Evolutionary conservation across 2,329 filamentous ascomycete genomes (phyloP), one percentile per base, ranked within the genome.

Genomic region (Rhexocercosporidium sp.): DNA sequence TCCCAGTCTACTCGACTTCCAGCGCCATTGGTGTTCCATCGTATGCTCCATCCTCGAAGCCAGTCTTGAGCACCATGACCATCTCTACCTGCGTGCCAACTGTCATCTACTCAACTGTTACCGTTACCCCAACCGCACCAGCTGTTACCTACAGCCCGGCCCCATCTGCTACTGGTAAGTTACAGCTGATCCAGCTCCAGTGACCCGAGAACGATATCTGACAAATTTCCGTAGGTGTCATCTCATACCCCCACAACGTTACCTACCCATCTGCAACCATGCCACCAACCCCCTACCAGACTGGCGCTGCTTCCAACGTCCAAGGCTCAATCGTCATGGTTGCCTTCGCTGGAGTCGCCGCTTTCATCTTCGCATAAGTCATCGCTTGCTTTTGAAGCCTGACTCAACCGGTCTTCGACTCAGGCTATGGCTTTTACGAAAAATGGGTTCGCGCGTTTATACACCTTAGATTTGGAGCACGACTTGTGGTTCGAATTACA

Each of bases 351-450:
- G 69, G 68, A 51, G 39, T 70, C 39, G 68, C 70, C 29, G 72
- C 67, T 62, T 59, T 71, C 61, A 63, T 68, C 66, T 69, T 79
- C 73, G 74, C 71, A 71, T 77, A 77, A 77, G 71, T 73, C 70
- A 68, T 69, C 47, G 16, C 25, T 66, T 66, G 61, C 56, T 65
- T 68, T 68, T 73, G 65, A 73, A 62, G 69, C 70, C 69, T 70
- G 66, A 70, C 49, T 66, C 69, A 69, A 71, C 65, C 65, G 65
- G 65, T 69, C 60, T 70, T 72, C 62, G 65, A 68, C 62, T 59
- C 62, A 66, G 68, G 72, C 70, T 72, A 74, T 72, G 74, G 73
- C 73, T 73, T 75, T 76, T 71, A 76, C 70, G 75, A 75, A 65
- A 66, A 70, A 57, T 56, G 29, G 63, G 62, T 56, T 54, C 51